Conservation (phyloP, 2,329 filamentous ascomycete species). For the Sarocladiaceae sp. region DNA sequence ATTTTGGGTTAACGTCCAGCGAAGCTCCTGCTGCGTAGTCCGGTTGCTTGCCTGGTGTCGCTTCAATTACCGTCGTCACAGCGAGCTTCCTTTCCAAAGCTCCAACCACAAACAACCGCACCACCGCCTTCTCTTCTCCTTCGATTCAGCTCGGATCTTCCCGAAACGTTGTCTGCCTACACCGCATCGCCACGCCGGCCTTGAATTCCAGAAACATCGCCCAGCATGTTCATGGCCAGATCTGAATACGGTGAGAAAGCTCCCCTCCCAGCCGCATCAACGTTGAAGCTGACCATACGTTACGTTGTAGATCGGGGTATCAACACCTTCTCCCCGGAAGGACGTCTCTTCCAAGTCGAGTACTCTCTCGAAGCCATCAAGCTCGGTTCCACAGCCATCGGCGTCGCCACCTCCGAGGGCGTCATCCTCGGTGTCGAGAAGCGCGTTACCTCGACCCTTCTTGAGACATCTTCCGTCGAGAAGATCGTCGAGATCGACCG, state of each 20-base stretch:
- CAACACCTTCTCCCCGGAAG: slow-evolving; percentile 99
- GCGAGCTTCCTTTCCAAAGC: slow-evolving; percentile 10
- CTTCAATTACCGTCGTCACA: not conserved
- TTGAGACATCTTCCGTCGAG: slow-evolving; percentile 96
- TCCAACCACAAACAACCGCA: slow-evolving; percentile 13
- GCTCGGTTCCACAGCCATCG: slow-evolving; percentile 96
- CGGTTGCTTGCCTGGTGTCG: slow-evolving; percentile 30
- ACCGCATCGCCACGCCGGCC: not conserved
- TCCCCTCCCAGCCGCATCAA: slow-evolving; percentile 11
- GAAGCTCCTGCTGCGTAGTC: slow-evolving; percentile 25
- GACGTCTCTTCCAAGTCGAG: slow-evolving; percentile 99
- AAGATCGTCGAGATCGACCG: slow-evolving; percentile 99
- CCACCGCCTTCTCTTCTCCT: not conserved
- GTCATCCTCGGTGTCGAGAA: slow-evolving; percentile 98
- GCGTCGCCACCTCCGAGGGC: slow-evolving; percentile 90
- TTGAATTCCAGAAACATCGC: slow-evolving; percentile 25
- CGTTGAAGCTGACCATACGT: slow-evolving; percentile 17
- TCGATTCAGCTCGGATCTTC: slow-evolving; percentile 8
- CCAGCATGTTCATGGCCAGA: slow-evolving; percentile 99
- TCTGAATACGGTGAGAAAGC: slow-evolving; percentile 90
- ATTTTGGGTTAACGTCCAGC: too few species aligned
- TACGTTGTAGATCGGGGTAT: slow-evolving; percentile 80
- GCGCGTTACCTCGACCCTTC: slow-evolving; percentile 93
- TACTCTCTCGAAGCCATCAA: slow-evolving; percentile 99
- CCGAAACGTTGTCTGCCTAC: not conserved